Evolutionary conservation across 495 filamentous ascomycete species (phyloP), one percentile per base, ranked within the genome.

Genomic region (Podospora conica): DNA sequence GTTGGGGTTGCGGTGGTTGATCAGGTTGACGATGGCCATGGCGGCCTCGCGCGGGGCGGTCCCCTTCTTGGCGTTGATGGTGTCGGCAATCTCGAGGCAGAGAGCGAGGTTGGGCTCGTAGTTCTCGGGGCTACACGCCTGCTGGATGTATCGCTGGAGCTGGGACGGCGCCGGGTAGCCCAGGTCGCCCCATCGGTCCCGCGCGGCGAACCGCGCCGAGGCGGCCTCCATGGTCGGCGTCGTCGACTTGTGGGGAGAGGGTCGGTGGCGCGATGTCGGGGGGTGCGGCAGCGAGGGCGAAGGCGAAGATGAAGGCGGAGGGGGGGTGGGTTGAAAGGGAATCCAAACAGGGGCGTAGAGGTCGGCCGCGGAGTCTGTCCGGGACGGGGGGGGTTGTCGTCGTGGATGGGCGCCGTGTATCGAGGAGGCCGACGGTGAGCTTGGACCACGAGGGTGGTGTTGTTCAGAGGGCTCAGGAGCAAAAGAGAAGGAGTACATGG

Each of bases 41-140:
- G 96, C 93, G 31, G 95, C 92, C 86, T 98, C 95, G 75, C 95
- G 91, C 67, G 95, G 95, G 84, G 96, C 88, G 79, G 90, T 92
- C 76, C 95, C 94, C 80, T 98, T 98, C 84, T 98, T 98, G 72
- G 90, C 89, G 76, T 98, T 98, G 81, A 98, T 90, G 68, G 97
- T 80, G 81, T 98, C 95, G 65, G 92, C 83, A 72, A 98, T 97
- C 85, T 98, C 95, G 75, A 98, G 90, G 77, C 93, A 93, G 65
- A 98, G 84, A 60, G 94, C 96, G 61, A 98, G 88, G 75, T 98
- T 97, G 65, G 95, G 93, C 80, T 98, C 96, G 82, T 91, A 96
- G 80, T 97, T 98, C 68, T 92, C 89, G 53, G 95, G 91, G 74
- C 94, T 93, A 78, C 95, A 97, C 70, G 95, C 95, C 79, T 91